These are phyloP conservation scores for Paecilomyces niveus DNA, from an alignment of 2,329 filamentous ascomycete genomes.

Conservation along the genomic window DNA sequence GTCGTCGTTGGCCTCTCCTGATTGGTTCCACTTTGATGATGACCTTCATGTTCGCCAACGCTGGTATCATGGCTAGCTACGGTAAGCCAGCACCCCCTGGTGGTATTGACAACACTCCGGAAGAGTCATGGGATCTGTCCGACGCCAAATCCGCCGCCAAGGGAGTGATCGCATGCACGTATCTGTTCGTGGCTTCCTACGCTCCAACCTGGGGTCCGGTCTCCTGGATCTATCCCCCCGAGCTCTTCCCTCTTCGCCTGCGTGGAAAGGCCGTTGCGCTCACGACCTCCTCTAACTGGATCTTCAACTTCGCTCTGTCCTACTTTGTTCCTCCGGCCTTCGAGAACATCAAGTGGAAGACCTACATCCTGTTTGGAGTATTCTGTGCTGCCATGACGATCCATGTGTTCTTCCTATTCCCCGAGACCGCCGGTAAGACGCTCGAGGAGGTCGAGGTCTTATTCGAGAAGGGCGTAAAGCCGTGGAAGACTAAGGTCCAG, in stretches of 20 bases:
- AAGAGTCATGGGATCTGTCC: conserved; percentile 31
- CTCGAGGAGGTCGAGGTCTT: conserved; percentile 72
- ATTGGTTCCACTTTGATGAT: conserved; percentile 59
- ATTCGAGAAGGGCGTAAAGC: conserved; percentile 44
- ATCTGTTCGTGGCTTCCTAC: conserved; percentile 64
- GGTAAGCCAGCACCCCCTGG: conserved; percentile 34
- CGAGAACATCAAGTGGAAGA: conserved; percentile 49
- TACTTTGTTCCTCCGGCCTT: conserved; percentile 53
- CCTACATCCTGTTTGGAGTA: conserved; percentile 68
- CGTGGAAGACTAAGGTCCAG: conserved; percentile 31
- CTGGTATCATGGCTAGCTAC: conserved; percentile 31
- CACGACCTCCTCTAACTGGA: conserved; percentile 56
- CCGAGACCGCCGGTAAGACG: conserved; percentile 65
- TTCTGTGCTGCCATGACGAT: conserved; percentile 63
- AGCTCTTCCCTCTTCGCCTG: conserved; percentile 56
- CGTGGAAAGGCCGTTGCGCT: conserved; percentile 59
- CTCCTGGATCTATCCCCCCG: conserved; percentile 54
- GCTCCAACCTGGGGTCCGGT: conserved; percentile 59
- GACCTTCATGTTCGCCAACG: conserved; percentile 38
- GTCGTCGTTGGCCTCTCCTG: conserved; percentile 62
- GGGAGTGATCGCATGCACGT: conserved; percentile 63
- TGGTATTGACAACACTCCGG: conserved; percentile 23
- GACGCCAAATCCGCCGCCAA: conserved; percentile 43
- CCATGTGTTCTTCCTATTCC: conserved; percentile 60
- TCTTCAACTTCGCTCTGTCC: conserved; percentile 50